Base-by-base conservation (phyloP, 495 filamentous ascomycete species). In the Echria macrotheca region DNA sequence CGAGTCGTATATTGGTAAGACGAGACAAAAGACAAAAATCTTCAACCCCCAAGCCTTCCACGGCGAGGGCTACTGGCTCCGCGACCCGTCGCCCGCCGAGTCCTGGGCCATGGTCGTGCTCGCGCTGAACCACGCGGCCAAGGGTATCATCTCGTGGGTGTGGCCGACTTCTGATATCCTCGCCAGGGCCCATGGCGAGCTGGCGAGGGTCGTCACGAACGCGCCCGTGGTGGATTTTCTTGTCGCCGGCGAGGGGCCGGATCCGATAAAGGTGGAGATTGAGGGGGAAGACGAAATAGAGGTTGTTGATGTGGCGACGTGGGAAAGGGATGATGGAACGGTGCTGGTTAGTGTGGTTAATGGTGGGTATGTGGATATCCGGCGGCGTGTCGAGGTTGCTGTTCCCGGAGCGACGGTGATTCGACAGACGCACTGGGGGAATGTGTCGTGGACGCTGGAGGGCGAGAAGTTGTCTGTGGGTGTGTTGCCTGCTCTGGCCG, bases 11-110 rank as follows among this genome's bases (percentile, higher is more conserved):
- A 58, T 77, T 2, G 71, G 70, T 3, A 46, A 66, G 11, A 65
- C 3, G 5, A 14, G 61, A 66, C 70, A 66, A 2, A 83, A 85
- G 53, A 68, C 75, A 0, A 71, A 79, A 42, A 79, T 83, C 69
- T 71, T 73, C 37, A 80, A 80, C 14, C 75, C 82, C 8, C 83
- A 86, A 62, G 77, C 72, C 6, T 86, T 87, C 59, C 77, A 76
- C 32, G 77, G 78, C 17, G 69, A 78, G 46, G 72, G 74, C 1
- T 86, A 82, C 55, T 86, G 82, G 81, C 42, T 58, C 3, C 66
- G 81, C 4, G 73, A 76, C 44, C 82, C 82, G 3, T 80, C 70
- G 0, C 43, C 63, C 2, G 70, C 58, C 0, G 83, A 87, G 57
- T 76, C 74, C 29, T 72, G 71, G 14, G 79, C 66, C 15, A 85